These are phyloP conservation scores for Phytopythium boreale DNA, from an alignment of 352 stramenopile genomes.

Conservation along the genomic window DNA sequence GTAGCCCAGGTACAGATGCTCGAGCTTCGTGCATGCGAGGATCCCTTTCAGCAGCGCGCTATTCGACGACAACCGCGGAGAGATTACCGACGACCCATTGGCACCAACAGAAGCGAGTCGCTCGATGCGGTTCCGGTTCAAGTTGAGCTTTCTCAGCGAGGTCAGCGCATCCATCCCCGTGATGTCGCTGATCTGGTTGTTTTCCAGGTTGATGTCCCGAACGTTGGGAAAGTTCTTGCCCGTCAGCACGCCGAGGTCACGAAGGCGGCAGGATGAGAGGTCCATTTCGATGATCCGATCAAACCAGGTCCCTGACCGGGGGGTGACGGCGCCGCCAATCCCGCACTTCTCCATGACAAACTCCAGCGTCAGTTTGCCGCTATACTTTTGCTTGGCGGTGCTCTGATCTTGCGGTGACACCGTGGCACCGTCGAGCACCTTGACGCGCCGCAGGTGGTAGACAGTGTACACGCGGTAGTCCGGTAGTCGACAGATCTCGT, in stretches of 20 bases:
- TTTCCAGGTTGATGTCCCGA: slow-evolving; percentile 75
- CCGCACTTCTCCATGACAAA: slow-evolving; percentile 82
- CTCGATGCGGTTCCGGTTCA: slow-evolving; percentile 79
- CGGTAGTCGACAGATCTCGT: slow-evolving; percentile 51
- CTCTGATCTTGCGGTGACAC: slow-evolving; percentile 74
- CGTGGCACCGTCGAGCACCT: slow-evolving; percentile 78
- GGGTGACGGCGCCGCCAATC: slow-evolving; percentile 10
- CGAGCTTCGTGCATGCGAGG: slow-evolving; percentile 53
- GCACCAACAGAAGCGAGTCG: slow-evolving; percentile 22
- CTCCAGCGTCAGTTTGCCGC: slow-evolving; percentile 80
- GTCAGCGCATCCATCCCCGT: slow-evolving; percentile 53
- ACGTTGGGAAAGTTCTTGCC: slow-evolving; percentile 64
- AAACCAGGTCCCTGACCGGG: slow-evolving; percentile 14
- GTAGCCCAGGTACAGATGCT: slow-evolving; percentile 69
- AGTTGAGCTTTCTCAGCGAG: slow-evolving; percentile 61
- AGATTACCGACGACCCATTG: not conserved
- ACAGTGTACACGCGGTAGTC: slow-evolving; percentile 83
- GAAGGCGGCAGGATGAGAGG: slow-evolving; percentile 70
- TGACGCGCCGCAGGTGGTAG: slow-evolving; percentile 76
- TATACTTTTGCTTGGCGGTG: slow-evolving; percentile 87
- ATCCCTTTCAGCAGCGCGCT: slow-evolving; percentile 44
- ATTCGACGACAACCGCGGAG: slow-evolving; percentile 4
- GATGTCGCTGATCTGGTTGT: slow-evolving; percentile 84
- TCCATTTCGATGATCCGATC: slow-evolving; percentile 74
- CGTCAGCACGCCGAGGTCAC: slow-evolving; percentile 54